Evolutionary conservation across 495 filamentous ascomycete genomes (phyloP), one percentile per base, ranked within the genome.

Genomic region (Talaromyces wortmannii): DNA sequence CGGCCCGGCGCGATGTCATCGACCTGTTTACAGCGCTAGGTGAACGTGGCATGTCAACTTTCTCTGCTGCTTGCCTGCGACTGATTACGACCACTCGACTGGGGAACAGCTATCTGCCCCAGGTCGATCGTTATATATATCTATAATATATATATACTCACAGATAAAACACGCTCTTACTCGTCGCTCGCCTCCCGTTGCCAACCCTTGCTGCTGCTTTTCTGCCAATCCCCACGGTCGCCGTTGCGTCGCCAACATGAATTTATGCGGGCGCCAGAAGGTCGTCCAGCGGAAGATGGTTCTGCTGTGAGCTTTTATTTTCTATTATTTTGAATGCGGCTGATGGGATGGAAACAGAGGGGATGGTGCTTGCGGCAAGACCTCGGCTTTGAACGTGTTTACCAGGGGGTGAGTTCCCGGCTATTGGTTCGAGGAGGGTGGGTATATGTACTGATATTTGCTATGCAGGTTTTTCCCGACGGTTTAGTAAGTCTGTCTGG

Each of bases 271-370:
- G 55, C 82, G 83, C 61, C 72, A 79, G 67, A 71, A 84, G 87
- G 81, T 95, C 82, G 91, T 94, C 61, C 90, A 95, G 78, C 88
- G 94, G 70, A 98, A 98, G 84, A 87, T 98, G 69, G 94, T 98
- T 68, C 82, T 98, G 57, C 77, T 98, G 91, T 96, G 74, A 71
- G 87, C 89, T 10, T 45, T 23, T 23, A 23, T 4, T 23, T 23
- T 23, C 4, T 23, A 23, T 23, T 23, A 23, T 23, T 23, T 23
- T 23, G 23, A 40, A 33, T 53, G 50, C 57, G 31, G 53, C 56
- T 68, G 48, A 70, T 52, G 52, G n/a, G 29, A 31, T 53, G 44
- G 7, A 7, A 47, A 62, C 62, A 95, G 90, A 68, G 94, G 94
- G 61, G 94, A 98, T 71, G 94, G 94, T 78, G 94, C 94, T 59